Percentiles rank a stretch among this genome's conserved stretches.
phyloP scores from a whole-genome alignment of 352 stramenopile genomes.

The Phytophthora ohioensis region DNA sequence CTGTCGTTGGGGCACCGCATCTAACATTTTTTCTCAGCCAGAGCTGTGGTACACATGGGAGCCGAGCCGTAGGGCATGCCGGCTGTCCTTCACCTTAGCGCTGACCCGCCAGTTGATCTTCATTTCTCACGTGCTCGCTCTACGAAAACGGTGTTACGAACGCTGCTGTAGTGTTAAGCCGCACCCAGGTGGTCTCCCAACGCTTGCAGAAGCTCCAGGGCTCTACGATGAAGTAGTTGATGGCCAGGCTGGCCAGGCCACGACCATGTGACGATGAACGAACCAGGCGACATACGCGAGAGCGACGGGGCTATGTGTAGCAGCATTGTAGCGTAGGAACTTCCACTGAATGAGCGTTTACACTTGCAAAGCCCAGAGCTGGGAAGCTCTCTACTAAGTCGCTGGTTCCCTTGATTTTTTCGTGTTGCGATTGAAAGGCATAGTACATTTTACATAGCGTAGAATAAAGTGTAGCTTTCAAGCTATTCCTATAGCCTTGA shows the following conservation, averaged over 20 bases:
- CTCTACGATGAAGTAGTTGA: not conserved
- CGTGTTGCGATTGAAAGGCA: not conserved
- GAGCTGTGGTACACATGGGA: slow-evolving; percentile 5
- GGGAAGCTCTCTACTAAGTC: not conserved
- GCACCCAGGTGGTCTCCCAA: slow-evolving; percentile 4
- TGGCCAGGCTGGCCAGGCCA: not conserved
- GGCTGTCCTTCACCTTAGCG: slow-evolving; percentile 6
- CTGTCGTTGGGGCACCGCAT: slow-evolving; percentile 14
- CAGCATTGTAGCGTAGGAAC: not conserved
- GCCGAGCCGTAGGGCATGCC: slow-evolving; percentile 5
- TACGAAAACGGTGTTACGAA: slow-evolving; percentile 26
- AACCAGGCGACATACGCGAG: slow-evolving; percentile 1
- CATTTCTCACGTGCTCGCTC: slow-evolving; percentile 27
- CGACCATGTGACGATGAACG: not conserved
- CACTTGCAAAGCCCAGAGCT: not conserved
- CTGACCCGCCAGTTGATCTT: slow-evolving; percentile 16
- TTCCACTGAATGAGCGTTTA: slow-evolving; percentile 13
- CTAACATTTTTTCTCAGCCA: slow-evolving; percentile 14
- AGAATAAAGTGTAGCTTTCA: slow-evolving; percentile 15
- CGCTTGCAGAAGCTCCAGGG: no score
- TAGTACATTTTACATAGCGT: slow-evolving; percentile 36
- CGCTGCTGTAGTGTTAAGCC: slow-evolving; percentile 1
- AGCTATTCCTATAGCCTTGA: slow-evolving; percentile 12
- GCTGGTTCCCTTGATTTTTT: not conserved
- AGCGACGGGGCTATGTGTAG: slow-evolving; percentile 10